A percentile compares a stretch with the other conserved stretches of the same genome.
Conservation (phyloP, 169 alveolate species). For the Blepharisma undulans region DNA sequence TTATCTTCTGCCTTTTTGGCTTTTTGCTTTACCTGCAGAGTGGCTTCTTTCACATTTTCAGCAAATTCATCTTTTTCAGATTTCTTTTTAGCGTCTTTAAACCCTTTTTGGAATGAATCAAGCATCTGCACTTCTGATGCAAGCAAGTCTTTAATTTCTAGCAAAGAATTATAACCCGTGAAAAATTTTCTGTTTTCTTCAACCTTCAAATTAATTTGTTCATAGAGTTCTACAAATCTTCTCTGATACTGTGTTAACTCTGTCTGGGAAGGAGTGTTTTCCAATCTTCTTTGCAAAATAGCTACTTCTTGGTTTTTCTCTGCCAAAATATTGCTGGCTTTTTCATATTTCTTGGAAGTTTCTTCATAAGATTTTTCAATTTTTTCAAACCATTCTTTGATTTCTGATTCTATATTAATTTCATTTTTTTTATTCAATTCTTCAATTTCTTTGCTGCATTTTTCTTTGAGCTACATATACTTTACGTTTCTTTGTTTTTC, state of each 20-base stretch:
- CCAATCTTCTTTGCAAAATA: conserved; percentile 72
- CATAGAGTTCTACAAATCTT: conserved; percentile 81
- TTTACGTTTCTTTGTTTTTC: background rate
- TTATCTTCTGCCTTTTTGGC: conserved; percentile 27
- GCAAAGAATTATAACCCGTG: conserved; percentile 51
- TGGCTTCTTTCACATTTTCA: conserved; percentile 2
- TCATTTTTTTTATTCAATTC: conserved; percentile 17
- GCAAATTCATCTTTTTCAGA: conserved; percentile 29
- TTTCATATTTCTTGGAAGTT: background rate
- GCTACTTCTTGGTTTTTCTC: conserved; percentile 65
- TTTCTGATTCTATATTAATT: background rate
- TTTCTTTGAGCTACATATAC: conserved; percentile 2
- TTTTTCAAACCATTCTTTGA: conserved; percentile 6
- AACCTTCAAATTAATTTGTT: conserved; percentile 65
- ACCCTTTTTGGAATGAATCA: conserved; percentile 27
- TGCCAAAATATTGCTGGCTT: conserved; percentile 50
- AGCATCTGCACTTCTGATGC: conserved; percentile 15
- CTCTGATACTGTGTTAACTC: conserved; percentile 80
- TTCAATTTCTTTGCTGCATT: conserved; percentile 13
- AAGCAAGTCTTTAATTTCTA: conserved; percentile 52
- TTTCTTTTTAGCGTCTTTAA: background rate
- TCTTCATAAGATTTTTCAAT: conserved; percentile 20
- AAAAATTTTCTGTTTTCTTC: conserved; percentile 66
- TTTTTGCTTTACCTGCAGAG: background rate
- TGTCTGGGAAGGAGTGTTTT: conserved; percentile 77